Evolutionary conservation across 2,329 filamentous ascomycete species (phyloP).

Genomic region (Venturiaceae sp.): DNA sequence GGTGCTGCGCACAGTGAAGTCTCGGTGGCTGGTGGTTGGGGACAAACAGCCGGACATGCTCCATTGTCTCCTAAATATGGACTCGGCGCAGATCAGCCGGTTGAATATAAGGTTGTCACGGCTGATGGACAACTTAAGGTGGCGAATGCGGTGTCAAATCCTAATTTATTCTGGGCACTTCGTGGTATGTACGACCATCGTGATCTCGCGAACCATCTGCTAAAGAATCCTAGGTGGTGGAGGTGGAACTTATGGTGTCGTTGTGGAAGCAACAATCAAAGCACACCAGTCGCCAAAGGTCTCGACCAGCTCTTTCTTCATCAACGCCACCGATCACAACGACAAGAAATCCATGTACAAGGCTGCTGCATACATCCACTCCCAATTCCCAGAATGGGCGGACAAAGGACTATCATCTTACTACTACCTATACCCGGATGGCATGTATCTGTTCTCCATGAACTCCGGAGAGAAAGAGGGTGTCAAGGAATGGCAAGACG

Average conservation of each 20-base stretch:
- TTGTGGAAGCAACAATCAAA: constrained; percentile 19
- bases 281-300: constrained; percentile 13
- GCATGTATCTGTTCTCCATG: background rate
- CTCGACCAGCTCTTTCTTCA: background rate
- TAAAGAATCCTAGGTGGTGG: background rate
- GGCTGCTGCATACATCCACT: constrained; percentile 6
- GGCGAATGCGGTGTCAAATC: constrained; percentile 6
- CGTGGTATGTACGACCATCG: constrained; percentile 1
- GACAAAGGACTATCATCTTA: constrained; percentile 4
- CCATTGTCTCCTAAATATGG: constrained; percentile 2
- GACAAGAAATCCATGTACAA: constrained; percentile 2
- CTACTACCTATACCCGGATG: constrained; percentile 4
- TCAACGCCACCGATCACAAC: constrained; percentile 3
- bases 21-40: constrained; percentile 4
- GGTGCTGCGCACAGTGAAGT: constrained; percentile 4
- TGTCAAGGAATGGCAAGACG: background rate
- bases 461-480: constrained; percentile 1
- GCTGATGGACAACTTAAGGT: constrained; percentile 8
- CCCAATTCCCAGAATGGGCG: constrained; percentile 4
- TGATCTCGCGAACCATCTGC: background rate
- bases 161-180: constrained; percentile 10
- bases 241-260: constrained; percentile 19
- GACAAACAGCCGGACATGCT: constrained; percentile 3
- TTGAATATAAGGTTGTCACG: constrained; percentile 22
- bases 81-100: constrained; percentile 24